Percentiles rank a stretch among this genome's conserved stretches.
Conservation (phyloP, 2,329 filamentous ascomycete genomes). For the Xylariaceae sp. region DNA sequence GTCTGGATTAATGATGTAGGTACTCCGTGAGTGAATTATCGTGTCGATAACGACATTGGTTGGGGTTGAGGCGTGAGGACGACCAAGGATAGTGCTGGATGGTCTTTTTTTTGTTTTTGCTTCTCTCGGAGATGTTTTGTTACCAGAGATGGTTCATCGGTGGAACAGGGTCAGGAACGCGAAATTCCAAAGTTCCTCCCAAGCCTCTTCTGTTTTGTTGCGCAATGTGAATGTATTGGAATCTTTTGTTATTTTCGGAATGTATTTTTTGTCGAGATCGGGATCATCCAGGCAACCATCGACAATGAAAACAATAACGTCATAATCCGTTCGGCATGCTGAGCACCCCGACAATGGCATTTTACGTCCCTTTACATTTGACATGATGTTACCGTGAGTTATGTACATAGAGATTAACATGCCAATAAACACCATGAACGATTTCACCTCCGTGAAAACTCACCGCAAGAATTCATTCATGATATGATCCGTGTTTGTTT, state of each 20-base stretch:
- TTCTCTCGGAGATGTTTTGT: background rate
- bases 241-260: background rate
- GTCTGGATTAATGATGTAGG: background rate
- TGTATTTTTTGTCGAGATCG: background rate
- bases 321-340: background rate
- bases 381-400: no score
- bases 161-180: background rate
- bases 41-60: no score
- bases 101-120: no score
- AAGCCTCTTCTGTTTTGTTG: background rate
- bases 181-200: background rate
- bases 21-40: background rate
- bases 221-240: background rate
- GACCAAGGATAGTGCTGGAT: no score
- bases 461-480: background rate
- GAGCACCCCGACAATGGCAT: background rate
- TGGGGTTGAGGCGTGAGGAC: no score
- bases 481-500: background rate
- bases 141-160: constrained; percentile 10
- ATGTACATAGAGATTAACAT: no score
- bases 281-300: background rate
- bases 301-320: background rate
- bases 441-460: no score
- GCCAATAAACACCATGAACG: no score
- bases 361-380: background rate